These are phyloP conservation scores for Bipolaris zeicola DNA, from an alignment of 2,329 filamentous ascomycete species.

Conservation along the genomic window DNA sequence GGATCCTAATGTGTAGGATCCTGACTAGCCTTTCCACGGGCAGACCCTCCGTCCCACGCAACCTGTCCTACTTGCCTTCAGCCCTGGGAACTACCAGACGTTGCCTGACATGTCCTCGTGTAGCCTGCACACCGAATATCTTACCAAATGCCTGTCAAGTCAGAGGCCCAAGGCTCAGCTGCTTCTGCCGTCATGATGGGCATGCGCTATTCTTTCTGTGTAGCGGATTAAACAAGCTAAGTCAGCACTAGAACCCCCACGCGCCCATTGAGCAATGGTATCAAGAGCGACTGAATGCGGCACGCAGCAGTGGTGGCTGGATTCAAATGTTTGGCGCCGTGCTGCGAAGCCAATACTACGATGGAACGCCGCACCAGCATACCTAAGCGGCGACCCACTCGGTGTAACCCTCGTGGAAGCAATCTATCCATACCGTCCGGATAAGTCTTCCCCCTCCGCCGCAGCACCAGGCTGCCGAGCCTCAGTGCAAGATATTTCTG, in stretches of 20 bases:
- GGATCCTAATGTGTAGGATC: not conserved
- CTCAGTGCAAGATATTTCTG: slow-evolving; percentile 13
- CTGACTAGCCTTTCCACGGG: slow-evolving; percentile 1
- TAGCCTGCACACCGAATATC: slow-evolving; percentile 9
- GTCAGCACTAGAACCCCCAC: slow-evolving; percentile 29
- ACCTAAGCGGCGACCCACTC: slow-evolving; percentile 13
- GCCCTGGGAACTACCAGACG: slow-evolving; percentile 8
- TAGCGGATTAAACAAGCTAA: slow-evolving; percentile 19
- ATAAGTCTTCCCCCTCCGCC: slow-evolving; percentile 20
- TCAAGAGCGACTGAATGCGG: slow-evolving; percentile 10
- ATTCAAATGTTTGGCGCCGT: slow-evolving; percentile 16
- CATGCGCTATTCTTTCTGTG: slow-evolving; percentile 26
- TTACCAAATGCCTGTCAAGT: slow-evolving; percentile 10
- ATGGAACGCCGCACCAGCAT: slow-evolving; percentile 12
- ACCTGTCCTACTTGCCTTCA: slow-evolving; percentile 15
- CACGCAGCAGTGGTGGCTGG: slow-evolving; percentile 22
- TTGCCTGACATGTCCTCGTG: slow-evolving; percentile 13
- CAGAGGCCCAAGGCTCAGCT: slow-evolving; percentile 17
- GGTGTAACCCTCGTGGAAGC: slow-evolving; percentile 26
- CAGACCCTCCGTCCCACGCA: slow-evolving; percentile 10
- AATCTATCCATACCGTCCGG: slow-evolving; percentile 29
- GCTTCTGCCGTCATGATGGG: slow-evolving; percentile 2
- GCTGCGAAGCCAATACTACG: slow-evolving; percentile 15
- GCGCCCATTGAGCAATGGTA: slow-evolving; percentile 16
- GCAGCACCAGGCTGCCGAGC: slow-evolving; percentile 25